phyloP scores from a whole-genome alignment of 495 filamentous ascomycete genomes.

The Rhizodiscina lignyota region DNA sequence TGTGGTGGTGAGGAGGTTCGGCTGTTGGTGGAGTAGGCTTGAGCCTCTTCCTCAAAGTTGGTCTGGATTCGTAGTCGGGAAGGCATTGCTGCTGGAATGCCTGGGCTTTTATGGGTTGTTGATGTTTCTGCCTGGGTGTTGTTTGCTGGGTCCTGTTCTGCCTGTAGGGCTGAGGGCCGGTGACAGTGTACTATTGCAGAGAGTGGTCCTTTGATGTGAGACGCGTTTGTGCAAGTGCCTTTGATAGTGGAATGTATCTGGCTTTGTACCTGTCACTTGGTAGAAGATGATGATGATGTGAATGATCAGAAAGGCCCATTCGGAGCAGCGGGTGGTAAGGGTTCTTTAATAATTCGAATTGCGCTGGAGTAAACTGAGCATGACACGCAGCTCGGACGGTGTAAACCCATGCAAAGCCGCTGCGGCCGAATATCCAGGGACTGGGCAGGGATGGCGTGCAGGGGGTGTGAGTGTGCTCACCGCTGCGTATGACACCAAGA shows the following conservation, averaged over 20 bases:
- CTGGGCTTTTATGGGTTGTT: neutral
- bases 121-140: too few species aligned
- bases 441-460: too few species aligned
- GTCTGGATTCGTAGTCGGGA: slow-evolving; percentile 15
- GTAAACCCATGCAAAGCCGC: too few species aligned
- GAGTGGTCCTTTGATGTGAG: neutral
- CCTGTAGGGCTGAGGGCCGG: neutral
- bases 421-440: too few species aligned
- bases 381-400: too few species aligned
- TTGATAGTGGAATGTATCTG: neutral
- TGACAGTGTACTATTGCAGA: neutral
- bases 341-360: neutral
- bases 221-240: neutral
- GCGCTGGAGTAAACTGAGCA: neutral
- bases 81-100: slow-evolving; percentile 2
- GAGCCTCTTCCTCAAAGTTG: slow-evolving; percentile 15
- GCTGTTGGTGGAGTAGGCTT: neutral
- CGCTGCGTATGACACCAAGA: too few species aligned
- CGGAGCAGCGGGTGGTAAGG: too few species aligned
- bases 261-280: neutral
- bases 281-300: neutral
- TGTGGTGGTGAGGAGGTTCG: slow-evolving; percentile 23
- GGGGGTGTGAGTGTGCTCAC: too few species aligned
- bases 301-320: neutral
- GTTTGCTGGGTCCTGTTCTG: too few species aligned